phyloP scores from a whole-genome alignment of 2,329 filamentous ascomycete genomes.

The Exophiala viscosa region DNA sequence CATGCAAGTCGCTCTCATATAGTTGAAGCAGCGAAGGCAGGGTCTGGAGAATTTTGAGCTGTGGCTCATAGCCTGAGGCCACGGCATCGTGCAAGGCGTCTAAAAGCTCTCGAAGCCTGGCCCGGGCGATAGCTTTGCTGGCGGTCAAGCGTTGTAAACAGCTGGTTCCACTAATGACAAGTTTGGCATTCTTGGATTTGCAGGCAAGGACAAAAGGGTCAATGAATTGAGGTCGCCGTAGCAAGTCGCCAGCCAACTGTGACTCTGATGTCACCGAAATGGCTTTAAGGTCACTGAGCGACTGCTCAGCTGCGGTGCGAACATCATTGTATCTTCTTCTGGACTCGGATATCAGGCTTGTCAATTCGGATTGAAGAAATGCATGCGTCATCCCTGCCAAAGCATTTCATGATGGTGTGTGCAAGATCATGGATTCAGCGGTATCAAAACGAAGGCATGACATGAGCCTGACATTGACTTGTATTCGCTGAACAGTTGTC shows the following conservation, averaged over 20 bases:
- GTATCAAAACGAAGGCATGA: not conserved
- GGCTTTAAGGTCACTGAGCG: constrained; percentile 79
- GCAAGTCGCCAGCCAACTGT: constrained; percentile 73
- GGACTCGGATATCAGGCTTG: constrained; percentile 89
- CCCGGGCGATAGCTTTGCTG: constrained; percentile 71
- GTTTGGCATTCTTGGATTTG: constrained; percentile 82
- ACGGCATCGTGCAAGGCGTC: constrained; percentile 84
- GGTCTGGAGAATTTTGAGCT: constrained; percentile 92
- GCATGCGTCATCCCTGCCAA: constrained; percentile 28
- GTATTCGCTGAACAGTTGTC: not conserved
- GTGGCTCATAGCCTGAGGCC: constrained; percentile 72
- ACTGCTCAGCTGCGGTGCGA: constrained; percentile 85
- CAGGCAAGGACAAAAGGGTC: constrained; percentile 94
- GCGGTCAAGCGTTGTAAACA: constrained; percentile 87
- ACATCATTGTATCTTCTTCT: constrained; percentile 92
- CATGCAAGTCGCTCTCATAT: constrained; percentile 76
- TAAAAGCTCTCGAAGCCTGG: constrained; percentile 78
- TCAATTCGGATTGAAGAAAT: constrained; percentile 81
- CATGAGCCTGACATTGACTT: not conserved
- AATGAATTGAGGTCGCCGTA: constrained; percentile 75
- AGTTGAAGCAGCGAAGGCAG: constrained; percentile 86
- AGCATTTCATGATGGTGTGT: constrained; percentile 14
- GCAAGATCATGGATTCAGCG: not conserved
- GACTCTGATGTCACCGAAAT: constrained; percentile 71
- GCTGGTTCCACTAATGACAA: constrained; percentile 79